A percentile compares a stretch with the other conserved stretches of the same genome.
Evolutionary conservation across 768 basidiomycete species (phyloP).

Genomic region (Crepidotus variabilis): DNA sequence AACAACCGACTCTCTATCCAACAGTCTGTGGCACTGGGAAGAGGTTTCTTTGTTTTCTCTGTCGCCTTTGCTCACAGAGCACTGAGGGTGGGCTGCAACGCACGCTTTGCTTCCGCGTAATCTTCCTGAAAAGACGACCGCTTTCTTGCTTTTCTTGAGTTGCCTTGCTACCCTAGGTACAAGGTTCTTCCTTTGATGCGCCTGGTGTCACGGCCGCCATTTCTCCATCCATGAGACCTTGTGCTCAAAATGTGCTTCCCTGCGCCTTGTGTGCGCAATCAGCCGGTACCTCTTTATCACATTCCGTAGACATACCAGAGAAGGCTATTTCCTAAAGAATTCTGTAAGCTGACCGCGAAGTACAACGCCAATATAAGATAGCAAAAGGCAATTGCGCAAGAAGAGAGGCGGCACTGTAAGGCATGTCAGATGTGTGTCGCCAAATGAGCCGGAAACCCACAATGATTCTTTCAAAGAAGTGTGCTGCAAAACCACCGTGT

Average conservation of each 20-base stretch:
- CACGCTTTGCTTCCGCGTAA: neutral
- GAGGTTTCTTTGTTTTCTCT: neutral
- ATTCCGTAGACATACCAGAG: neutral
- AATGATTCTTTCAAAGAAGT: too few species aligned
- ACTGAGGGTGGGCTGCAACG: neutral
- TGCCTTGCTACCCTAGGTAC: neutral
- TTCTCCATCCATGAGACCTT: neutral
- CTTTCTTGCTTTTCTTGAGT: neutral
- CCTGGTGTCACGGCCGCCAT: neutral
- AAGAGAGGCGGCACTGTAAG: too few species aligned
- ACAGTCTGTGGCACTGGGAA: too few species aligned
- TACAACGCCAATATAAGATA: too few species aligned
- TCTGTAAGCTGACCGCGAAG: neutral
- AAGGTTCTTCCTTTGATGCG: neutral
- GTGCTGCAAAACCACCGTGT: too few species aligned
- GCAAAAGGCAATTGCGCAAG: too few species aligned
- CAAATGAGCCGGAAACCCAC: too few species aligned
- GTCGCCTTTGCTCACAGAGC: neutral
- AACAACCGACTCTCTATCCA: neutral
- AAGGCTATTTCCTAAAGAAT: neutral
- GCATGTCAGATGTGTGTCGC: too few species aligned
- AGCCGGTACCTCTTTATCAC: neutral
- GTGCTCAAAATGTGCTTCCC: neutral
- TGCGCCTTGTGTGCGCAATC: neutral
- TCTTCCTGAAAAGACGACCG: neutral